phyloP scores from a whole-genome alignment of 768 basidiomycete genomes.

The Rhizopogon salebrosus region DNA sequence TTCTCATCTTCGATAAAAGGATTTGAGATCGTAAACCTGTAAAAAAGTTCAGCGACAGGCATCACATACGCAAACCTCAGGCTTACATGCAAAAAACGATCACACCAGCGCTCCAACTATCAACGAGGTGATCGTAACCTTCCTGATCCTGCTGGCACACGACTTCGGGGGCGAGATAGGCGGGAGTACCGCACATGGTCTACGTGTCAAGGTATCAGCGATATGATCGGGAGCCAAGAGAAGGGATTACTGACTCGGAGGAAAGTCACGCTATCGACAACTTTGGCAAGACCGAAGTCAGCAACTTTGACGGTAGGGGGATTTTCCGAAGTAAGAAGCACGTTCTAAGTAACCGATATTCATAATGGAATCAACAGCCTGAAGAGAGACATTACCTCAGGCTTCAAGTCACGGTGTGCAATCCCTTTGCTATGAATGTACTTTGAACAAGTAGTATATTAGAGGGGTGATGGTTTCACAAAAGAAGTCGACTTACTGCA shows the following conservation, averaged over 20 bases:
- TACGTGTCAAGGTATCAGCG: conserved; percentile 20
- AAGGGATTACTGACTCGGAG: conserved; percentile 48
- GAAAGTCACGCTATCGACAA: conserved; percentile 76
- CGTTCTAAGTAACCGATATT: conserved; percentile 45
- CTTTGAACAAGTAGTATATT: conserved; percentile 16
- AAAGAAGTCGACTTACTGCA: conserved; percentile 39
- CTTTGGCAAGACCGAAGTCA: conserved; percentile 94
- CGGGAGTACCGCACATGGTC: conserved; percentile 97
- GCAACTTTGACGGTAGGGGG: conserved; percentile 84
- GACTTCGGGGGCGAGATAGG: conserved; percentile 91
- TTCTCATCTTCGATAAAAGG: conserved; percentile 81
- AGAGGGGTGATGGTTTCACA: background rate
- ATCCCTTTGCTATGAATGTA: conserved; percentile 75
- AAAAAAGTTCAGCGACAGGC: conserved; percentile 4
- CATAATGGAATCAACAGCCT: conserved; percentile 3
- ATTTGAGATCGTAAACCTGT: conserved; percentile 68
- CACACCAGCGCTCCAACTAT: conserved; percentile 95
- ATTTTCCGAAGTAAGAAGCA: conserved; percentile 67
- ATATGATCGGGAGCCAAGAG: background rate
- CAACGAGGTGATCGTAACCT: conserved; percentile 87
- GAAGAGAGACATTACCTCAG: conserved; percentile 45
- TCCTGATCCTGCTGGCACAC: conserved; percentile 54
- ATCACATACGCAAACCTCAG: background rate
- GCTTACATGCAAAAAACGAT: conserved; percentile 88
- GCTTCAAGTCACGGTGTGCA: conserved; percentile 92